Evolutionary conservation across 2,329 filamentous ascomycete species (phyloP).

Genomic region (Gremmenia infestans): DNA sequence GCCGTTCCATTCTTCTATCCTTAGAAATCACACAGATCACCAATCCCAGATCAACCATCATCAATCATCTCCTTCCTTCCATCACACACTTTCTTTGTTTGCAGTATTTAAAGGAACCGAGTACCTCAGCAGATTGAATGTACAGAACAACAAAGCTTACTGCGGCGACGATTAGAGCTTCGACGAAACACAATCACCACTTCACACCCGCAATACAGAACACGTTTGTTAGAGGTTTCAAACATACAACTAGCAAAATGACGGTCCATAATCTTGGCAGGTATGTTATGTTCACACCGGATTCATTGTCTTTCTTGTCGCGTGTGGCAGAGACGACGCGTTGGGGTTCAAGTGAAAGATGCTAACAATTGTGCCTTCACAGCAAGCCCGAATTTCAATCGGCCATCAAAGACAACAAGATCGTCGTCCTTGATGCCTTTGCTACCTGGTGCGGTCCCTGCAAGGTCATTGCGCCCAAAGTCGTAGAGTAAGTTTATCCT

Average conservation of each 20-base stretch:
- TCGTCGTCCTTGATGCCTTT: conserved; percentile 81
- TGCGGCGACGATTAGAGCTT: conserved; percentile 6
- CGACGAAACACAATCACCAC: neutral
- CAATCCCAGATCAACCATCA: neutral
- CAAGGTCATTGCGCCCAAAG: conserved; percentile 78
- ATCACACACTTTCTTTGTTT: neutral
- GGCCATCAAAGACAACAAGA: conserved; percentile 48
- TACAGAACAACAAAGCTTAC: conserved; percentile 11
- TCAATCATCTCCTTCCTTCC: neutral
- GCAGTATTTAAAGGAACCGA: neutral
- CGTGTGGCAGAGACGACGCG: neutral
- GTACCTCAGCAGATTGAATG: neutral
- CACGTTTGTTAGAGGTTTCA: conserved; percentile 24
- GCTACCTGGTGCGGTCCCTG: conserved; percentile 93
- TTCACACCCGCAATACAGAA: neutral
- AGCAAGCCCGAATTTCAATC: conserved; percentile 57
- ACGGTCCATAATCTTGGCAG: conserved; percentile 41
- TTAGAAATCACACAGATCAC: conserved; percentile 16
- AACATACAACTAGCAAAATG: conserved; percentile 38
- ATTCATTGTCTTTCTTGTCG: no score
- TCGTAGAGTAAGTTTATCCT: conserved; percentile 53
- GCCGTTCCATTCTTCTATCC: neutral
- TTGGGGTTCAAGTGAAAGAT: conserved; percentile 3
- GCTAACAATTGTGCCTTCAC: conserved; percentile 19
- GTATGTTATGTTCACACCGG: conserved; percentile 26